phyloP scores from a whole-genome alignment of 306 rosid species.

The Albizia julibrissin region DNA sequence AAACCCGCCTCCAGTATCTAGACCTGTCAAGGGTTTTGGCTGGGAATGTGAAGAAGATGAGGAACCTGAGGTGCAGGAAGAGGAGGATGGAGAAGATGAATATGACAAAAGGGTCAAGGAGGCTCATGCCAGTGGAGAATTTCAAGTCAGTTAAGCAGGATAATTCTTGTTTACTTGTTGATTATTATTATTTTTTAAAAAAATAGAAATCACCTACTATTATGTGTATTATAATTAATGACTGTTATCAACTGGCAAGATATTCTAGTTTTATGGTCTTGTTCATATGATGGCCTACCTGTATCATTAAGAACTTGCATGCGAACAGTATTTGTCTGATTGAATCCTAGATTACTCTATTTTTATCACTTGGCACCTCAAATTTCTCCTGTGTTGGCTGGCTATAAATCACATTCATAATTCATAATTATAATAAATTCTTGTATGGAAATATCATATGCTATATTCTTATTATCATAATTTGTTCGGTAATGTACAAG shows the following conservation, averaged over 20 bases:
- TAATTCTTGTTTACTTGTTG: constrained; percentile 19
- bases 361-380: constrained; percentile 17
- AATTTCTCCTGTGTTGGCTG: neutral
- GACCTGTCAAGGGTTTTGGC: constrained; percentile 54
- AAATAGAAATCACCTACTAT: constrained; percentile 30
- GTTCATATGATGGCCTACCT: constrained; percentile 36
- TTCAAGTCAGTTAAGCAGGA: constrained; percentile 48
- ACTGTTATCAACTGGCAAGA: constrained; percentile 18
- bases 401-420: neutral
- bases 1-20: constrained; percentile 62
- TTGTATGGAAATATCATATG: neutral
- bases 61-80: constrained; percentile 44
- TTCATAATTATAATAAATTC: neutral
- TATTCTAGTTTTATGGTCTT: constrained; percentile 17
- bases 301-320: constrained; percentile 29
- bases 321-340: constrained; percentile 32
- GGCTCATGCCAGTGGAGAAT: constrained; percentile 79
- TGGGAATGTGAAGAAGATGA: constrained; percentile 64
- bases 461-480: neutral
- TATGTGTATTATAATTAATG: constrained; percentile 39
- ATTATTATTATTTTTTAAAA: neutral
- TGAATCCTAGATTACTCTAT: constrained; percentile 18
- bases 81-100: constrained; percentile 64
- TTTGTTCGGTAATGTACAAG: neutral
- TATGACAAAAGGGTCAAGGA: constrained; percentile 71